Conservation (phyloP, 1,284 basidiomycete species). For the Pholiota adiposa region DNA sequence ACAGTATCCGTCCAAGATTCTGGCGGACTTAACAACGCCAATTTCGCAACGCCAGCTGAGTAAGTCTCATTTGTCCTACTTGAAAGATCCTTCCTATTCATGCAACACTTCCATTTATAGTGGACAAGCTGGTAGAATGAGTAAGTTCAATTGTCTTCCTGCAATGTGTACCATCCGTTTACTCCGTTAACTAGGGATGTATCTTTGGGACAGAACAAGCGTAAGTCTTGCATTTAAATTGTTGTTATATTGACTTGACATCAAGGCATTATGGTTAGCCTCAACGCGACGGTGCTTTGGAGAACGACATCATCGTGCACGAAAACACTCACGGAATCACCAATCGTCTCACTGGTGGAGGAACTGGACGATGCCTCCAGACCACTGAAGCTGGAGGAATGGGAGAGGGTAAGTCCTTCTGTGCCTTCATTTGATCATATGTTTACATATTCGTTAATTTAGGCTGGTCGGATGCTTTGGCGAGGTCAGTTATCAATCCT, state of each 20-base stretch:
- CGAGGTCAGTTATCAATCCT: slow-evolving; percentile 35
- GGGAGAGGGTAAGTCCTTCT: slow-evolving; percentile 38
- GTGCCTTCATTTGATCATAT: background rate
- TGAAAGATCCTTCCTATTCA: background rate
- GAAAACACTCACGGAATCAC: slow-evolving; percentile 55
- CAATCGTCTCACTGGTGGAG: slow-evolving; percentile 55
- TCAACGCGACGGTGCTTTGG: slow-evolving; percentile 49
- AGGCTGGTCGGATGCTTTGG: slow-evolving; percentile 56
- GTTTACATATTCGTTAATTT: background rate
- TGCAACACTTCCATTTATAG: background rate
- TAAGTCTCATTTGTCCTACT: slow-evolving; percentile 8
- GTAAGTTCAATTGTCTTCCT: background rate
- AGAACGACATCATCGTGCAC: slow-evolving; percentile 53
- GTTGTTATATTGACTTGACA: background rate
- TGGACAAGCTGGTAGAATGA: slow-evolving; percentile 17
- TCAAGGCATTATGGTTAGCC: slow-evolving; percentile 27
- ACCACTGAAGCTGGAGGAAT: slow-evolving; percentile 52
- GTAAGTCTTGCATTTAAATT: background rate
- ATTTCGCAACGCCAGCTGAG: slow-evolving; percentile 29
- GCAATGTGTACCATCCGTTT: background rate
- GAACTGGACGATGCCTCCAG: slow-evolving; percentile 52
- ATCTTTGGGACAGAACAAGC: background rate
- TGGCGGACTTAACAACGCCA: slow-evolving; percentile 25
- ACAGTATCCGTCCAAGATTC: slow-evolving; percentile 25
- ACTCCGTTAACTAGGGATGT: slow-evolving; percentile 10